A percentile compares a stretch with the other conserved stretches of the same genome.
Evolutionary conservation across 768 basidiomycete species (phyloP).

Genomic region (Pleurotus salmoneostramineus): DNA sequence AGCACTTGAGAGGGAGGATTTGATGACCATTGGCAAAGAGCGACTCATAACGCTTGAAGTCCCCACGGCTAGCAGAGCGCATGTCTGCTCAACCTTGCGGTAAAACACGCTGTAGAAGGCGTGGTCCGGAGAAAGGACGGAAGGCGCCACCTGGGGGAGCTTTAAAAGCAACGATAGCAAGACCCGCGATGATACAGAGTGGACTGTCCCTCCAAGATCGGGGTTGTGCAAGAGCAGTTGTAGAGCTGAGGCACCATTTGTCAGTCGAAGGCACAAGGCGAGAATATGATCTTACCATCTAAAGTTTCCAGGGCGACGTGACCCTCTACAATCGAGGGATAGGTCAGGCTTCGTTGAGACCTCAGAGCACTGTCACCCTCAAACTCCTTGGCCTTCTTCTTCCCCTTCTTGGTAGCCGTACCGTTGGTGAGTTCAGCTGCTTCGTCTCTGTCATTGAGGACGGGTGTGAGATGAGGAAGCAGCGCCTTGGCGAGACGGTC

Average conservation of each 20-base stretch:
- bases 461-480: constrained; percentile 40
- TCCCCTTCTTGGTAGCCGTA: constrained; percentile 38
- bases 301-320: constrained; percentile 49
- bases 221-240: constrained; percentile 43
- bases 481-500: constrained; percentile 54
- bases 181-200: constrained; percentile 57
- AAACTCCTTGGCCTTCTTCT: constrained; percentile 65
- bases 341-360: constrained; percentile 39
- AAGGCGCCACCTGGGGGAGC: constrained; percentile 52
- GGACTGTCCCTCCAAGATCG: constrained; percentile 46
- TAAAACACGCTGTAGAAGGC: constrained; percentile 42
- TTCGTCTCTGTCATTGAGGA: constrained; percentile 29
- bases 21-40: constrained; percentile 53
- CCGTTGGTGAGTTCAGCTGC: constrained; percentile 22
- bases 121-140: constrained; percentile 49
- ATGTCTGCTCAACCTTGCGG: constrained; percentile 41
- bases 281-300: constrained; percentile 42
- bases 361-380: constrained; percentile 76
- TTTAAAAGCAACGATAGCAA: constrained; percentile 54
- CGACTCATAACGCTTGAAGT: constrained; percentile 58
- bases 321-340: constrained; percentile 45
- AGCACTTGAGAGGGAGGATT: constrained; percentile 25
- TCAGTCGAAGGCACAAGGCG: not conserved
- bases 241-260: constrained; percentile 35
- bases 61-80: constrained; percentile 48